Percentiles rank a stretch among this genome's conserved stretches.
phyloP scores from a whole-genome alignment of 192 early-diverging fungal genomes.

The Helicostylum pulchrum region DNA sequence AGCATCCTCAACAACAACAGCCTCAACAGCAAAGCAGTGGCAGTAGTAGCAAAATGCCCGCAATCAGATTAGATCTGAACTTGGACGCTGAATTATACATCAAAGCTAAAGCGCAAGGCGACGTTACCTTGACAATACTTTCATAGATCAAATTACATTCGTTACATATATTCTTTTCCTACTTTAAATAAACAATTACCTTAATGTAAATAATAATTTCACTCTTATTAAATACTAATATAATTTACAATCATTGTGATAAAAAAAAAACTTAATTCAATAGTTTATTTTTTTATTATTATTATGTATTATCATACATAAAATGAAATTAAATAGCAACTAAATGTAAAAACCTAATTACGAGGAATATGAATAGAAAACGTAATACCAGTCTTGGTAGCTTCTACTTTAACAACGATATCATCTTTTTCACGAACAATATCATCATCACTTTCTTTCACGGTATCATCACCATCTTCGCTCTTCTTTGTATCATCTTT shows the following conservation, averaged over 20 bases:
- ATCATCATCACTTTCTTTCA: neutral
- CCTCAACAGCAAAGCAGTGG: neutral
- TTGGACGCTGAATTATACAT: constrained; percentile 13
- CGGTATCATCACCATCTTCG: neutral
- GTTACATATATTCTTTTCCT: too few relatives aligned
- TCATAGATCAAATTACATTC: neutral
- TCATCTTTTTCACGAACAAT: constrained; percentile 12
- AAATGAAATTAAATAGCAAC: neutral
- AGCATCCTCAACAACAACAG: neutral
- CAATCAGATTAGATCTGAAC: constrained; percentile 17
- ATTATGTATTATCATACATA: neutral
- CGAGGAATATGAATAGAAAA: constrained; percentile 26
- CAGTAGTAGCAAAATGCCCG: constrained; percentile 12
- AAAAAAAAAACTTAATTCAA: too few relatives aligned
- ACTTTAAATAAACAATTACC: too few relatives aligned
- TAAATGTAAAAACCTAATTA: neutral
- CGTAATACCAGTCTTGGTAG: constrained; percentile 20
- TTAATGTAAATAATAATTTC: too few relatives aligned
- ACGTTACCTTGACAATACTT: constrained; percentile 16
- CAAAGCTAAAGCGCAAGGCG: constrained; percentile 20
- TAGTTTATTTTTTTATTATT: too few relatives aligned
- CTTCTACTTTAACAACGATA: constrained; percentile 22
- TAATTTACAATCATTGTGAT: too few relatives aligned
- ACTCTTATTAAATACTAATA: too few relatives aligned
- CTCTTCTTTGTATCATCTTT: neutral